Conservation (phyloP, 176 grass and related monocot species). For the Guadua angustifolia region DNA sequence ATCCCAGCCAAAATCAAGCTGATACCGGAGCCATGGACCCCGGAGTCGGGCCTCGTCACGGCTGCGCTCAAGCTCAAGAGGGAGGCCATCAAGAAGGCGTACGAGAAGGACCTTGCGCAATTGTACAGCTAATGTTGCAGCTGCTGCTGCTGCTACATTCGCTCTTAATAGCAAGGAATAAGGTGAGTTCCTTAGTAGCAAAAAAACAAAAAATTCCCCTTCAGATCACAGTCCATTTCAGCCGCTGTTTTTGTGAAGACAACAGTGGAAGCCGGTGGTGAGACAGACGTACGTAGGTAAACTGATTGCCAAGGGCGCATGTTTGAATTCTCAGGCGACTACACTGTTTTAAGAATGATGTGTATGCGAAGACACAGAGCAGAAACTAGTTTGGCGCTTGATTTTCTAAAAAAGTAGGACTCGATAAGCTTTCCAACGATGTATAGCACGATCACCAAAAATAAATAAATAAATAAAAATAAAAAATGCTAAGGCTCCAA, state of each 20-base stretch:
- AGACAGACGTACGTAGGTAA: not conserved
- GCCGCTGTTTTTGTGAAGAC: not conserved
- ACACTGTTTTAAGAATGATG: not conserved
- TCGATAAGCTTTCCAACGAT: not conserved
- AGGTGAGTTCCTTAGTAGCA: not conserved
- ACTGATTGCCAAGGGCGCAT: not conserved
- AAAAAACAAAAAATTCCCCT: not conserved
- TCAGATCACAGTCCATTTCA: not conserved
- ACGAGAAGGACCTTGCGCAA: constrained; percentile 54
- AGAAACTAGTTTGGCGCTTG: too few relatives aligned
- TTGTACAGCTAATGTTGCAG: constrained; percentile 55
- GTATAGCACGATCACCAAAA: too few relatives aligned
- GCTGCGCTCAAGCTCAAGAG: constrained; percentile 94
- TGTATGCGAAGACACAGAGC: not conserved
- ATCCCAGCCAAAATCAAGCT: constrained; percentile 82
- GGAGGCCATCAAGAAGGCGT: constrained; percentile 80
- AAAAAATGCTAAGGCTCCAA: too few relatives aligned
- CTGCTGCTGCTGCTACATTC: not conserved
- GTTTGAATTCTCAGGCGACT: not conserved
- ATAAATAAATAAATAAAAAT: too few relatives aligned
- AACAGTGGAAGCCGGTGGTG: not conserved
- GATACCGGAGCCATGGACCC: constrained; percentile 79
- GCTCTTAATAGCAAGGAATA: not conserved
- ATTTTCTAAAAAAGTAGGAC: not conserved
- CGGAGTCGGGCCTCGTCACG: constrained; percentile 82